Evolutionary conservation across 495 filamentous ascomycete species (phyloP).

Genomic region (Lasiosphaeria hispida): DNA sequence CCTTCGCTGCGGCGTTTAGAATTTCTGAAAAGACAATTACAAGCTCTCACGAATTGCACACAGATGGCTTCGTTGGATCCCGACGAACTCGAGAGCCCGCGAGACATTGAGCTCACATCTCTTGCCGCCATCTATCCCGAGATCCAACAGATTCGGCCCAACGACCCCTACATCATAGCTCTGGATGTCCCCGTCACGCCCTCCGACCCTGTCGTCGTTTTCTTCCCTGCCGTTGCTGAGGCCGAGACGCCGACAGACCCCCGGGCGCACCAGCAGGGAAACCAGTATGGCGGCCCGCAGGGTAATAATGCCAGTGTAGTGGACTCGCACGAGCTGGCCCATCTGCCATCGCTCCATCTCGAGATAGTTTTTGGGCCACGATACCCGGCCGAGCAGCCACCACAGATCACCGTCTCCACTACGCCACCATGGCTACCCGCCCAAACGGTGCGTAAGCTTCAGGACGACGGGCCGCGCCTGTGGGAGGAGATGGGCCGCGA

Average conservation of each 20-base stretch:
- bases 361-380: slow-evolving; percentile 66
- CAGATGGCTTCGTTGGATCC: slow-evolving; percentile 19
- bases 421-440: slow-evolving; percentile 67
- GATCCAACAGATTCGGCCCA: slow-evolving; percentile 55
- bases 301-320: slow-evolving; percentile 12
- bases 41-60: background rate
- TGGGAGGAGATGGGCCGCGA: slow-evolving; percentile 83
- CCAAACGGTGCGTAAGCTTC: slow-evolving; percentile 54
- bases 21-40: background rate
- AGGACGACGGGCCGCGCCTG: slow-evolving; percentile 57
- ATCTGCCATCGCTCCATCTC: slow-evolving; percentile 74
- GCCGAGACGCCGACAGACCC: slow-evolving; percentile 23
- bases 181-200: slow-evolving; percentile 75
- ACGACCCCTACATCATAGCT: slow-evolving; percentile 60
- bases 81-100: slow-evolving; percentile 57
- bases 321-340: slow-evolving; percentile 63
- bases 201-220: slow-evolving; percentile 61
- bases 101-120: slow-evolving; percentile 76
- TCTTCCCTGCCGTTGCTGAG: slow-evolving; percentile 60
- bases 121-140: slow-evolving; percentile 89
- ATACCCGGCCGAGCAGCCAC: slow-evolving; percentile 71
- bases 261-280: background rate
- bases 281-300: slow-evolving; percentile 13
- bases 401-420: slow-evolving; percentile 63
- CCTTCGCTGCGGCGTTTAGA: background rate